Conservation (phyloP, 345 rosid species). For the Boechera stricta region DNA sequence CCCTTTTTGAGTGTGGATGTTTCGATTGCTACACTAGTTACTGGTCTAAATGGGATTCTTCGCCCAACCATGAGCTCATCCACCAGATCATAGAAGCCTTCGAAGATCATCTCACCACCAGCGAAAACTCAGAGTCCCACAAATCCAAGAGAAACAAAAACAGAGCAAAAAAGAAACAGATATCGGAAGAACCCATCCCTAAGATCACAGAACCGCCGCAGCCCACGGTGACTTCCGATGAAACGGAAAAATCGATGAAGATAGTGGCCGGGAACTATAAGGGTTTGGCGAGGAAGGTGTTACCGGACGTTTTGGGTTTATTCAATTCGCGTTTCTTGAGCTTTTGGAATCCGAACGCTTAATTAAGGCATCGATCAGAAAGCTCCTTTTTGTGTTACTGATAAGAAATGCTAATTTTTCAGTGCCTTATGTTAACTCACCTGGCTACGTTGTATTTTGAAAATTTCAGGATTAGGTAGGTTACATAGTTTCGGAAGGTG, state of each 20-base stretch:
- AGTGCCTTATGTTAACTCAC: too few species aligned
- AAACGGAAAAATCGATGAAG: not conserved
- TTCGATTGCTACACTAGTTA: slow-evolving; percentile 80
- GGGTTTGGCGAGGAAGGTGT: slow-evolving; percentile 84
- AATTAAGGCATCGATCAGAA: slow-evolving; percentile 13
- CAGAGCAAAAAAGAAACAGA: slow-evolving; percentile 52
- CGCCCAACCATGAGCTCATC: slow-evolving; percentile 72
- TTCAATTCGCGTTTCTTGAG: slow-evolving; percentile 83
- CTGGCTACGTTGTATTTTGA: too few species aligned
- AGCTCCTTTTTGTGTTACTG: not conserved
- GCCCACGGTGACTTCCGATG: not conserved
- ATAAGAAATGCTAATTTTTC: not conserved
- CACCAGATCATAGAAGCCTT: slow-evolving; percentile 82
- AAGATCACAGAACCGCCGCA: not conserved
- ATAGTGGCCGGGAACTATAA: slow-evolving; percentile 50
- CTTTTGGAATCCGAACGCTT: slow-evolving; percentile 81
- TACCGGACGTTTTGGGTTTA: slow-evolving; percentile 87
- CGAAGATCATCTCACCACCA: slow-evolving; percentile 64
- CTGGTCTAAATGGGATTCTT: slow-evolving; percentile 90
- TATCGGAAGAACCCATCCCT: slow-evolving; percentile 11
- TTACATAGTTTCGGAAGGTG: slow-evolving; percentile 5
- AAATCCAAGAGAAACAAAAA: slow-evolving; percentile 28
- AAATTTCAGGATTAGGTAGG: not conserved
- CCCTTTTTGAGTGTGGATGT: slow-evolving; percentile 67
- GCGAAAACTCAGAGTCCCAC: slow-evolving; percentile 48